Conservation (phyloP, 176 grass and related monocot genomes). For the Pontederia crassipes region DNA sequence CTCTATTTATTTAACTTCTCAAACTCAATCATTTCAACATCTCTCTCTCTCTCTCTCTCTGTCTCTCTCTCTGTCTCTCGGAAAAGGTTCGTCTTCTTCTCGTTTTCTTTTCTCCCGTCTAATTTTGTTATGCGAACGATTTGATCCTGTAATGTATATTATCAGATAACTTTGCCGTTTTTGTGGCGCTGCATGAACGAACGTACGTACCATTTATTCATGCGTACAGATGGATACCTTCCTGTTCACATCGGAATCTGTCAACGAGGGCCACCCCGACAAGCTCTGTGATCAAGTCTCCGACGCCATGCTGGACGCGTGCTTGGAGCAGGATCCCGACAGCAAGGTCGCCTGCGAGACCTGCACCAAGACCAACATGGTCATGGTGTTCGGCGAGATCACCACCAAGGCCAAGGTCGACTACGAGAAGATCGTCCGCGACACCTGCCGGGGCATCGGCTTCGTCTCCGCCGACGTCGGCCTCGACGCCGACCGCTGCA, state of each 20-base stretch:
- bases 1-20: too few species aligned
- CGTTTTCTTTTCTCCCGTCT: too few species aligned
- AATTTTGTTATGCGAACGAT: too few species aligned
- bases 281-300: slow-evolving; percentile 17
- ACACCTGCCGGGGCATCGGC: slow-evolving; percentile 7
- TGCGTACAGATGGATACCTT: slow-evolving; percentile 5
- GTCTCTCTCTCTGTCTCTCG: too few species aligned
- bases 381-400: slow-evolving; percentile 21
- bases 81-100: too few species aligned
- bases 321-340: slow-evolving; percentile 13
- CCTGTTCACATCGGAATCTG: slow-evolving; percentile 10
- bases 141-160: too few species aligned
- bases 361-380: slow-evolving; percentile 21
- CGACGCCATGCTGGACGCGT: slow-evolving; percentile 6
- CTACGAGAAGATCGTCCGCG: slow-evolving; percentile 17
- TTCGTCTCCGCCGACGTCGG: slow-evolving; percentile 12
- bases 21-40: too few species aligned
- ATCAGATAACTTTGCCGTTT: too few species aligned
- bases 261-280: slow-evolving; percentile 17
- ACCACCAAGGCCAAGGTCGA: slow-evolving; percentile 15
- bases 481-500: slow-evolving; percentile 12
- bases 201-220: too few species aligned
- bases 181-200: too few species aligned
- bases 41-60: too few species aligned
- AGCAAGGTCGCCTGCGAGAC: slow-evolving; percentile 18